These are phyloP conservation scores for Glaciozyma antarctica DNA, from an alignment of 768 basidiomycete genomes.

Conservation along the genomic window DNA sequence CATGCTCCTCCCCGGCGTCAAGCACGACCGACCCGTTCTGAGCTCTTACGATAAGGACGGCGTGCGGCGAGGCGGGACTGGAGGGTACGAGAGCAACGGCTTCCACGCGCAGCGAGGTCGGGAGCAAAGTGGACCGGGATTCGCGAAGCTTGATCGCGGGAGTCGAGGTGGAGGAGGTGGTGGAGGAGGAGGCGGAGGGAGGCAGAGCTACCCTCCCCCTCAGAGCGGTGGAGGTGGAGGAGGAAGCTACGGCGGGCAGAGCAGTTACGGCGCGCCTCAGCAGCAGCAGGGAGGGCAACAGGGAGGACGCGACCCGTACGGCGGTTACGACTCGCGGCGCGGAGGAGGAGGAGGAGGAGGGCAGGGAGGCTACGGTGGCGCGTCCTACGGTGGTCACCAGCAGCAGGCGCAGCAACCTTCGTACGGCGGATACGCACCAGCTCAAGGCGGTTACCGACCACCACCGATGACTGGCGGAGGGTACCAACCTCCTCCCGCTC, in stretches of 20 bases:
- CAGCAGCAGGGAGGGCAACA: background rate
- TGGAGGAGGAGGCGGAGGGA: constrained; percentile 3
- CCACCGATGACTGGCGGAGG: background rate
- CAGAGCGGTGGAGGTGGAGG: background rate
- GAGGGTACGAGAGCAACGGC: constrained; percentile 22
- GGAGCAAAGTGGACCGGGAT: constrained; percentile 18
- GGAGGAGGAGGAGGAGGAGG: background rate
- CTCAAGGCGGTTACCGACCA: background rate
- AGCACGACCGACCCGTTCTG: constrained; percentile 53
- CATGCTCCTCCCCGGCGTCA: constrained; percentile 64
- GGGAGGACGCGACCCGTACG: constrained; percentile 15
- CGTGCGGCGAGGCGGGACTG: constrained; percentile 26
- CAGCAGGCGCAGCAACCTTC: background rate
- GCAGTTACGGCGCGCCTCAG: background rate
- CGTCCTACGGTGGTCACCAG: constrained; percentile 8
- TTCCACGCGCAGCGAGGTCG: constrained; percentile 25
- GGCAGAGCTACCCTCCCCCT: constrained; percentile 5
- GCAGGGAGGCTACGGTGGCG: constrained; percentile 13
- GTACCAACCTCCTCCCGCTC: constrained; percentile 2
- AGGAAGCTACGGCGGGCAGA: background rate
- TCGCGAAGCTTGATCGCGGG: constrained; percentile 18
- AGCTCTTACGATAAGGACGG: constrained; percentile 59
- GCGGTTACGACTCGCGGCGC: constrained; percentile 13
- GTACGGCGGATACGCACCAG: background rate
- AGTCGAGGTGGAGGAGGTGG: background rate